Base-by-base conservation (phyloP, 1,284 basidiomycete genomes). In the Naganishia cerealis region DNA sequence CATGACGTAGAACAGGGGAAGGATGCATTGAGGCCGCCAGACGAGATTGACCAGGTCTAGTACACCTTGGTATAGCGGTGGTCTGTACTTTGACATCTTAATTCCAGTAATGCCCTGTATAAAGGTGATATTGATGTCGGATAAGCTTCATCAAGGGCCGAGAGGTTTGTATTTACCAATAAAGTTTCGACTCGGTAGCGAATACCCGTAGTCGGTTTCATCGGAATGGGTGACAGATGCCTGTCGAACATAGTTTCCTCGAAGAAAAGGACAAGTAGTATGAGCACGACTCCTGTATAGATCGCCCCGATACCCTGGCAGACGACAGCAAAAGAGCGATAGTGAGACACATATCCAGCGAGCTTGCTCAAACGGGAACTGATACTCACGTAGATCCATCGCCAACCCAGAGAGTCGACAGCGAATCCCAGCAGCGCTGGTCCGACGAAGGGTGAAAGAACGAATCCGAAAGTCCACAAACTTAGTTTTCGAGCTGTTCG, bases 211-310 rank as follows among this genome's bases (percentile, higher is more conserved):
- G 63, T 66, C 9, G 63, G 63, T 40, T 43, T 55, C 53, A n/a
- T n/a, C 21, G 63, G 63, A 33, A 66, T 66, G 1, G 63, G 63
- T 26, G 36, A 40, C 53, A 66, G 33, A 29, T 66, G 63, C 18
- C 63, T 29, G 36, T 66, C 63, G 33, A 66, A 66, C 63, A 66
- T 66, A 12, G 63, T 66, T 39, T 66, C 63, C 53, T 66, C 63
- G 53, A 66, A 66, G 53, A 66, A 66, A 39, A 66, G 57, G 43
- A 48, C 42, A 18, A 66, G 56, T 53, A 66, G 48, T n/a, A 66
- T 56, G 1, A 66, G 40, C 10, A 66, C 63, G 63, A 66, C 39
- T 21, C 63, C 63, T 1, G 63, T 46, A n/a, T 66, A 66, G 24
- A 66, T 66, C 5, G 63, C 39, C 1, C 63, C 63, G 42, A 66